Evolutionary conservation across 495 filamentous ascomycete species (phyloP), one percentile per base, ranked within the genome.

Genomic region (Tuber magnatum): DNA sequence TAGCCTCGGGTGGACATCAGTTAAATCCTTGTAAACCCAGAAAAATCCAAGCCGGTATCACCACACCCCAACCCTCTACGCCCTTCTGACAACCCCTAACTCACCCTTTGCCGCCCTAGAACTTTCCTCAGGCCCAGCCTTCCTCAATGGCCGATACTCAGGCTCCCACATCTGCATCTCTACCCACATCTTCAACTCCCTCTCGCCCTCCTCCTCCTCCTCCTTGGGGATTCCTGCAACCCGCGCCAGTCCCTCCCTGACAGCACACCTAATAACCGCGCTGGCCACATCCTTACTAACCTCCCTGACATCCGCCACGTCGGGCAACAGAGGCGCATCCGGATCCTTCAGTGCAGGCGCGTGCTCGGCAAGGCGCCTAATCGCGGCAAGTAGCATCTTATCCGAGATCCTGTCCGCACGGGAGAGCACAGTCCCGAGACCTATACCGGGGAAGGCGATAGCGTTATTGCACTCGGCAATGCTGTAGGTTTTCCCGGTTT

Each of bases 401-500:
- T 94, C 90, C 0, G 90, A 91, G 7, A 97, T 80, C 2, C 87
- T 85, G 3, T 82, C 86, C 2, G 89, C 85, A 24, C 90, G 88
- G 20, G 85, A 89, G 16, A 97, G 87, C 28, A 97, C 89, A 16
- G 87, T 88, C 22, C 93, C 93, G 3, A 97, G 89, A 0, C 93
- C 93, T 74, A 97, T 94, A 0, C 92, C 93, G 0, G 93, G 92
- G 84, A 95, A 97, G 39, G 89, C 89, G n/a, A 91, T 92, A 7
- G 90, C 92, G 84, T 97, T 97, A 84, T 97, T 97, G 86, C 93
- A 97, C 82, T 96, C 94, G 39, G 92, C 92, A 12, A 96, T 86
- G 51, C 93, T 89, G 46, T 91, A 87, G 73, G 89, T 87, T 42
- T 84, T 81, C 0, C 92, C 92, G 28, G 89, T 85, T 14, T 90